A percentile compares a stretch with the other conserved stretches of the same genome.
Evolutionary conservation across 2,329 filamentous ascomycete species (phyloP).

Genomic region (Dryadomyces sulphureus): DNA sequence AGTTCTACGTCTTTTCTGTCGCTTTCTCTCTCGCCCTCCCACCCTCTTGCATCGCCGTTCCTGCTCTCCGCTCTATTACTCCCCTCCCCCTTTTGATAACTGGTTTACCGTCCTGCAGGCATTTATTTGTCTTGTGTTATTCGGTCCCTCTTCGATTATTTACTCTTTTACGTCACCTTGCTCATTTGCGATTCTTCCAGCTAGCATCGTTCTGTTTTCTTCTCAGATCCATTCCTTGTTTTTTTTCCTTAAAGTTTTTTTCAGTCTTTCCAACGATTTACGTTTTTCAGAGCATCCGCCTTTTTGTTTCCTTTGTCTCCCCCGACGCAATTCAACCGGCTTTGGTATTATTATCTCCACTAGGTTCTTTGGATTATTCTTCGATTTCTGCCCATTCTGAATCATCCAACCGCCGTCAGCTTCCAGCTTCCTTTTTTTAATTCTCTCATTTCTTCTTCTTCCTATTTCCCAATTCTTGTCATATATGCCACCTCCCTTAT

Average conservation of each 20-base stretch:
- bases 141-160: neutral
- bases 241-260: neutral
- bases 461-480: neutral
- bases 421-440: neutral
- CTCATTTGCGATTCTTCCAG: neutral
- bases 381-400: too few relatives aligned
- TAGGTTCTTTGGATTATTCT: too few relatives aligned
- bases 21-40: neutral
- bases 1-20: neutral
- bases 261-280: neutral
- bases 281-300: too few relatives aligned
- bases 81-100: neutral
- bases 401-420: too few relatives aligned
- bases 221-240: neutral
- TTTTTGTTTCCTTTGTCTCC: neutral
- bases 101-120: conserved; percentile 5
- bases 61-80: neutral
- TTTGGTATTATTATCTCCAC: too few relatives aligned
- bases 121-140: conserved; percentile 10
- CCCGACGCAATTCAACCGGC: neutral
- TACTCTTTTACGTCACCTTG: neutral
- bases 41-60: neutral
- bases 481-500: neutral
- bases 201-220: neutral
- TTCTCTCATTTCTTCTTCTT: neutral